Conservation (phyloP, 2,329 filamentous ascomycete species). For the Huntiella moniliformis region DNA sequence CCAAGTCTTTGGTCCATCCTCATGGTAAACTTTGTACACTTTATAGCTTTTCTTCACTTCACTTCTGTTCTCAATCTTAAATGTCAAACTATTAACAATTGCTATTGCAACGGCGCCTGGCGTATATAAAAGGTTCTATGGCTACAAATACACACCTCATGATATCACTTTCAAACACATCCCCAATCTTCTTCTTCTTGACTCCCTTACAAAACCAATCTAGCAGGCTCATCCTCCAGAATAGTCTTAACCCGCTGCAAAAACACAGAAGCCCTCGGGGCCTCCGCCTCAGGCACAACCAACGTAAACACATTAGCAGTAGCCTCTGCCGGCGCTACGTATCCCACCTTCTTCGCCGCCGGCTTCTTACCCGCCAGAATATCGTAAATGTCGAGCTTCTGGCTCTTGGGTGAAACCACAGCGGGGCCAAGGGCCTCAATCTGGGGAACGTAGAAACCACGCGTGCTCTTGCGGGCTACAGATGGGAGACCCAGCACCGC, state of each 20-base stretch:
- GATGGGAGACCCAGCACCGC: constrained; percentile 56
- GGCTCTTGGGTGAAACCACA: constrained; percentile 18
- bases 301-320: constrained; percentile 67
- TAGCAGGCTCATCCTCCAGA: constrained; percentile 61
- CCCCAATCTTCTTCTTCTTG: neutral
- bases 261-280: constrained; percentile 64
- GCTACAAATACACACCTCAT: constrained; percentile 10
- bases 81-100: constrained; percentile 6
- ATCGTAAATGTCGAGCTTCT: constrained; percentile 57
- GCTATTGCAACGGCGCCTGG: constrained; percentile 6
- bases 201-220: constrained; percentile 40
- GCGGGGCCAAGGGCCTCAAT: constrained; percentile 38
- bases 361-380: constrained; percentile 36
- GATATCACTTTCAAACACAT: constrained; percentile 7
- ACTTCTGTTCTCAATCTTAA: no score
- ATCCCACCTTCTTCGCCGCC: constrained; percentile 16
- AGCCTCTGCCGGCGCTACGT: constrained; percentile 20
- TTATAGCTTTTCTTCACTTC: no score
- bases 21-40: constrained; percentile 23
- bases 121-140: constrained; percentile 12
- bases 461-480: constrained; percentile 29
- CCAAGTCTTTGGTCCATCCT: constrained; percentile 40
- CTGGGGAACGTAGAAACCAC: constrained; percentile 53
- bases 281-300: constrained; percentile 59
- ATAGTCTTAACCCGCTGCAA: constrained; percentile 71